Conservation (phyloP, 2,329 filamentous ascomycete species). For the Penicillium sp. region DNA sequence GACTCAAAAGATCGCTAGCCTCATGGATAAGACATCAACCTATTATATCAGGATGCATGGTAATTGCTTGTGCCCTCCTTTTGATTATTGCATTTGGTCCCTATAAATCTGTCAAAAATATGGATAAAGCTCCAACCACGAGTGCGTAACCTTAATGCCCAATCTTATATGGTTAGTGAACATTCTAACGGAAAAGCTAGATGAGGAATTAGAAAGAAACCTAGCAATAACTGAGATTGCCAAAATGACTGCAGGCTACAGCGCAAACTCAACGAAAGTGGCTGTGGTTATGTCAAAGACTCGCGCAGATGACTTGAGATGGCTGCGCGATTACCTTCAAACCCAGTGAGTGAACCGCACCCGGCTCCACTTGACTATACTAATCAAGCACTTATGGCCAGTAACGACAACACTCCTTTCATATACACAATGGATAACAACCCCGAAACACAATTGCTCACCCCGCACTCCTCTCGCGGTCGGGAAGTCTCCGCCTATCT, state of each 20-base stretch:
- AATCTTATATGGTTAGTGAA: background rate
- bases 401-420: slow-evolving; percentile 15
- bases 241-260: background rate
- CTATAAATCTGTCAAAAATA: background rate
- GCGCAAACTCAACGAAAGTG: background rate
- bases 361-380: no score
- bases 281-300: slow-evolving; percentile 1
- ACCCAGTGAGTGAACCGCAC: background rate
- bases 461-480: slow-evolving; percentile 42
- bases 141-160: background rate
- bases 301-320: slow-evolving; percentile 3
- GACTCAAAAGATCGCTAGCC: background rate
- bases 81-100: background rate
- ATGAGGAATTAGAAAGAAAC: background rate
- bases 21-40: background rate
- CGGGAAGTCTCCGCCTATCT: slow-evolving; percentile 62
- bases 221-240: background rate
- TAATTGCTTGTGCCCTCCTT: background rate
- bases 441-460: slow-evolving; percentile 15
- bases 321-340: slow-evolving; percentile 1
- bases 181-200: background rate
- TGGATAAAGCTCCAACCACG: no score
- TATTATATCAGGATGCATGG: background rate
- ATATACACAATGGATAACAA: slow-evolving; percentile 21
- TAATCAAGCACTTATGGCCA: background rate